These are phyloP conservation scores for Ustilago cynodontis DNA, from an alignment of 1,284 basidiomycete species.

Conservation along the genomic window DNA sequence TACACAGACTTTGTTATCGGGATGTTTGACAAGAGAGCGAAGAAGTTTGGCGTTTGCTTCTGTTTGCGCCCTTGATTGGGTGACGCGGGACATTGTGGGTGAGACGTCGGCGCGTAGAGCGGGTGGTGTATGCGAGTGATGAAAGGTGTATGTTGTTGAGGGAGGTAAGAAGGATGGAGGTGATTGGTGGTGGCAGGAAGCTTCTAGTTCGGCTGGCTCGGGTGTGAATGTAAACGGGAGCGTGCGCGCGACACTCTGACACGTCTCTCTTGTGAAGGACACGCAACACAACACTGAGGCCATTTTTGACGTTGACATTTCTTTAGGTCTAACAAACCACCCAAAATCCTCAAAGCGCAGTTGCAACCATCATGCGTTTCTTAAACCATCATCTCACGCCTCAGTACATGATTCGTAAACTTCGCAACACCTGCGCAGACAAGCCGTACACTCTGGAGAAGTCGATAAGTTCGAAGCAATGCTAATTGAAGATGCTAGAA, in stretches of 20 bases:
- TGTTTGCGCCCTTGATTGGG: slow-evolving; percentile 66
- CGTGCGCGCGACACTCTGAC: slow-evolving; percentile 6
- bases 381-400: background rate
- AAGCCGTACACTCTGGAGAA: background rate
- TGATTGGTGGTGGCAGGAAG: background rate
- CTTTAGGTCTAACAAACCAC: background rate
- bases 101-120: background rate
- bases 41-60: slow-evolving; percentile 66
- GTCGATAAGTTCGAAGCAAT: background rate
- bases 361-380: background rate
- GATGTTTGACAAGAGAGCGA: slow-evolving; percentile 71
- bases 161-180: background rate
- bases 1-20: slow-evolving; percentile 89
- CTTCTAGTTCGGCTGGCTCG: background rate
- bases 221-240: background rate
- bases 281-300: background rate
- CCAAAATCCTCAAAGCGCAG: background rate
- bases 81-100: slow-evolving; percentile 57
- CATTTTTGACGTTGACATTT: background rate
- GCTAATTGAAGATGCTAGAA: background rate
- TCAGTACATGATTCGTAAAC: background rate
- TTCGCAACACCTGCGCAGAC: no score
- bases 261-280: background rate
- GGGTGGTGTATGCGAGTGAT: background rate
- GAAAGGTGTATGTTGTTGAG: background rate